These are phyloP conservation scores for Lumnitzera racemosa DNA, from an alignment of 345 rosid genomes.

Conservation along the genomic window DNA sequence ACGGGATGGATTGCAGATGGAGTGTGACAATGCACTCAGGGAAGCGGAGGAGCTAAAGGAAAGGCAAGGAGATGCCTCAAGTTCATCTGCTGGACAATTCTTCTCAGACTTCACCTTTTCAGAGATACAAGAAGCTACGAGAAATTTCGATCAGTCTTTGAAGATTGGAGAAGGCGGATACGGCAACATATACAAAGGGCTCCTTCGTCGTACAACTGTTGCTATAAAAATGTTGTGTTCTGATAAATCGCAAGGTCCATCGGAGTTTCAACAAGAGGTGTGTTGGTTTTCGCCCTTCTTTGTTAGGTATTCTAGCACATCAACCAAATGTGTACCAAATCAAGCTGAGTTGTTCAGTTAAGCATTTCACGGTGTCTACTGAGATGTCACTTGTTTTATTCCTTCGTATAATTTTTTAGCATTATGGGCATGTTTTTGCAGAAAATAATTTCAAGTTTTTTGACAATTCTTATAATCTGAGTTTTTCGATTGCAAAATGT, in stretches of 20 bases:
- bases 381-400: no score
- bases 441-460: no score
- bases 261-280: constrained; percentile 95
- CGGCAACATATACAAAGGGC: constrained; percentile 72
- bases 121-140: constrained; percentile 70
- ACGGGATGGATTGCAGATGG: constrained; percentile 57
- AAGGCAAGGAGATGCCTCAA: constrained; percentile 48
- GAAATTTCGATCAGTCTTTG: constrained; percentile 48
- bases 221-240: constrained; percentile 68
- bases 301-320: neutral
- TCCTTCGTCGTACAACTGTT: constrained; percentile 54
- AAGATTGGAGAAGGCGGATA: constrained; percentile 95
- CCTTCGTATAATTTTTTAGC: no score
- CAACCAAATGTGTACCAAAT: neutral
- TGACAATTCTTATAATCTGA: no score
- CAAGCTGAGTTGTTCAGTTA: no score
- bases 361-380: no score
- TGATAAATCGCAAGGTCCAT: constrained; percentile 67
- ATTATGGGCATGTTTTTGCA: no score
- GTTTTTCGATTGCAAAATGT: no score
- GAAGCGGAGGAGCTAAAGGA: constrained; percentile 76
- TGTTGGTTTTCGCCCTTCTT: neutral
- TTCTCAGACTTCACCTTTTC: constrained; percentile 59
- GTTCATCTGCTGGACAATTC: constrained; percentile 35
- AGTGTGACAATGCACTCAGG: constrained; percentile 69